Base-by-base conservation (phyloP, 1,284 basidiomycete species). In the Cryptococcus amylolentus region DNA sequence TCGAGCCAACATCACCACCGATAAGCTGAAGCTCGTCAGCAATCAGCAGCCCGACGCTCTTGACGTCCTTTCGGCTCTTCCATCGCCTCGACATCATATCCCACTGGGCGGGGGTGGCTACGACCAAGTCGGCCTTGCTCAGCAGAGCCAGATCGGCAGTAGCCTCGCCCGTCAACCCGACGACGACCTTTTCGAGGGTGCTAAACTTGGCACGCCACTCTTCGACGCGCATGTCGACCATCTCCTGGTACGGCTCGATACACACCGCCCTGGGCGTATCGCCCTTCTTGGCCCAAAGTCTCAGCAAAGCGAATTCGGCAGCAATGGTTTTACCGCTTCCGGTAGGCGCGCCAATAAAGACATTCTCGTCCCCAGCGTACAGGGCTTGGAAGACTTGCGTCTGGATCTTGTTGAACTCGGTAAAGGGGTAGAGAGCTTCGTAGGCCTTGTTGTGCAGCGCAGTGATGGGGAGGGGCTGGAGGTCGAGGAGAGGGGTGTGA, bases 361-460 rank as follows among this genome's bases (percentile, higher is more conserved):
- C 88, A 68, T 93, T 96, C 71, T 98, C 94, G 72, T 98, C 93
- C 0, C 91, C 88, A 0, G 91, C 94, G 77, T 95, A 98, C 0
- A 98, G 81, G 0, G 94, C 92, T 67, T 98, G 95, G 86, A 98
- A 98, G 39, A 96, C 92, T 78, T 98, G 96, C 0, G 93, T 98
- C 75, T 98, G 96, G 64, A 98, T 96, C 80, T 97, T 98, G 84
- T 98, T 98, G 83, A 98, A 97, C 0, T 83, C 84, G 59, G 85
- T 81, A 62, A 95, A 87, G 0, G 86, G 83, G 76, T 96, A 98
- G 44, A 97, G 84, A 5, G 81, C 80, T 72, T 98, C 90, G 63
- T 88, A 96, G 58, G 91, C 89, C 70, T 86, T 85, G 81, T 94
- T 95, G 77, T 95, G 91, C 3, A 99, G 81, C 1, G 92, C 93